These are phyloP conservation scores for Plantago major DNA, from an alignment of 257 asterid species.

Conservation along the genomic window DNA sequence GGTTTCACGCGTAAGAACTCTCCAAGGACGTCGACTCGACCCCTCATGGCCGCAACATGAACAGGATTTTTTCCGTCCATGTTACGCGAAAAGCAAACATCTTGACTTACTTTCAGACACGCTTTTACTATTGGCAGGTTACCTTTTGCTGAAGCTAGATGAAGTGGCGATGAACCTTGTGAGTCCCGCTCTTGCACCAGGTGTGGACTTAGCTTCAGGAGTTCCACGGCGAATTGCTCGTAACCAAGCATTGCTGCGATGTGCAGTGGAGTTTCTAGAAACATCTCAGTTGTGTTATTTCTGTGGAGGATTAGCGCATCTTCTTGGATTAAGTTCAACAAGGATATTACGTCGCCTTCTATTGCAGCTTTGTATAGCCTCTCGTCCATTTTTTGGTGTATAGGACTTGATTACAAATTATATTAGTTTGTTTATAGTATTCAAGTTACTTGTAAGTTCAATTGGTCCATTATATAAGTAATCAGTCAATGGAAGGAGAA, in stretches of 20 bases:
- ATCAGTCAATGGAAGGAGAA: too few relatives aligned
- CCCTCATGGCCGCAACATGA: conserved; percentile 44
- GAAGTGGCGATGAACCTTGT: conserved; percentile 32
- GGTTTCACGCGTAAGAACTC: conserved; percentile 20
- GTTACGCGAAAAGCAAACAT: conserved; percentile 24
- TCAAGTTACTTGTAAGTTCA: too few relatives aligned
- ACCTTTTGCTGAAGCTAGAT: conserved; percentile 31
- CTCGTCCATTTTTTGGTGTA: conserved; percentile 20
- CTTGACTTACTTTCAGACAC: conserved; percentile 19
- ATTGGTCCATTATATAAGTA: too few relatives aligned
- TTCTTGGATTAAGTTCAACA: conserved; percentile 11
- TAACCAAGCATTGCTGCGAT: conserved; percentile 36
- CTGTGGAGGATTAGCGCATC: conserved; percentile 26
- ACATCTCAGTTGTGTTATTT: not conserved
- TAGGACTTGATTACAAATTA: too few relatives aligned
- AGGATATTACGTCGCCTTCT: conserved; percentile 18
- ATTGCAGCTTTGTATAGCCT: too few relatives aligned
- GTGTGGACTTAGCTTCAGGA: conserved; percentile 20
- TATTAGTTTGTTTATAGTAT: too few relatives aligned
- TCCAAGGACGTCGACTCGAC: conserved; percentile 28
- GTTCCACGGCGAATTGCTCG: conserved; percentile 13
- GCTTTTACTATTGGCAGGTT: conserved; percentile 22
- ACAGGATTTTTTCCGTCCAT: conserved; percentile 40
- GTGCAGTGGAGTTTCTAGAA: conserved; percentile 42
- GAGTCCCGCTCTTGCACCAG: conserved; percentile 29